Evolutionary conservation across 1,284 basidiomycete species (phyloP).

Genomic region (Sutorius eximius): DNA sequence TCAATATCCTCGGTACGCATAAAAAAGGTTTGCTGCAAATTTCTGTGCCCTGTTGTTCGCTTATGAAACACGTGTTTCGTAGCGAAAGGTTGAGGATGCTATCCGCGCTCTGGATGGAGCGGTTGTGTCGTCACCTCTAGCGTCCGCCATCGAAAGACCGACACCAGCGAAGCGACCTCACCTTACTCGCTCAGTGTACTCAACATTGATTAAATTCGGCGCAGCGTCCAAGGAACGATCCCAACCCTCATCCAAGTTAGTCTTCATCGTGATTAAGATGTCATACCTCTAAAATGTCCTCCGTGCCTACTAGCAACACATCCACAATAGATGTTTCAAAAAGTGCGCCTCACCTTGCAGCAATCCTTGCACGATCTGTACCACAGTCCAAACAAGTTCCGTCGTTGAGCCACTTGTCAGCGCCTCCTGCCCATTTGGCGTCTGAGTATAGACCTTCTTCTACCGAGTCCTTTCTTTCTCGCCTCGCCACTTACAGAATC

Average conservation of each 20-base stretch:
- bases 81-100: slow-evolving; percentile 77
- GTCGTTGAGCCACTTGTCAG: slow-evolving; percentile 38
- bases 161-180: slow-evolving; percentile 54
- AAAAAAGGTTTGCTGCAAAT: slow-evolving; percentile 29
- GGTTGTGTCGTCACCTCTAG: slow-evolving; percentile 39
- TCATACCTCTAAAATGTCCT: slow-evolving; percentile 15
- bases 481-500: slow-evolving; percentile 73
- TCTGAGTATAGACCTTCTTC: slow-evolving; percentile 79
- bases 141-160: slow-evolving; percentile 36
- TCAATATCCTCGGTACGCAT: slow-evolving; percentile 29
- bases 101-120: slow-evolving; percentile 64
- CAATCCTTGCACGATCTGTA: slow-evolving; percentile 64
- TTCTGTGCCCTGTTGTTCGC: background rate
- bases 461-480: slow-evolving; percentile 63
- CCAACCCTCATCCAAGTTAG: slow-evolving; percentile 37
- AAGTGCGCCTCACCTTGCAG: slow-evolving; percentile 63
- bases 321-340: slow-evolving; percentile 43
- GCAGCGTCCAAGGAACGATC: slow-evolving; percentile 51
- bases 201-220: slow-evolving; percentile 74
- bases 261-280: slow-evolving; percentile 12
- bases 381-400: slow-evolving; percentile 40
- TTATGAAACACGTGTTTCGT: slow-evolving; percentile 6
- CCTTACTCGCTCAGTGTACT: slow-evolving; percentile 61
- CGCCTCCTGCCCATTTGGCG: slow-evolving; percentile 34
- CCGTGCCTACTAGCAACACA: slow-evolving; percentile 10